Base-by-base conservation (phyloP, 768 basidiomycete genomes). In the Paxillus ammoniavirescens region DNA sequence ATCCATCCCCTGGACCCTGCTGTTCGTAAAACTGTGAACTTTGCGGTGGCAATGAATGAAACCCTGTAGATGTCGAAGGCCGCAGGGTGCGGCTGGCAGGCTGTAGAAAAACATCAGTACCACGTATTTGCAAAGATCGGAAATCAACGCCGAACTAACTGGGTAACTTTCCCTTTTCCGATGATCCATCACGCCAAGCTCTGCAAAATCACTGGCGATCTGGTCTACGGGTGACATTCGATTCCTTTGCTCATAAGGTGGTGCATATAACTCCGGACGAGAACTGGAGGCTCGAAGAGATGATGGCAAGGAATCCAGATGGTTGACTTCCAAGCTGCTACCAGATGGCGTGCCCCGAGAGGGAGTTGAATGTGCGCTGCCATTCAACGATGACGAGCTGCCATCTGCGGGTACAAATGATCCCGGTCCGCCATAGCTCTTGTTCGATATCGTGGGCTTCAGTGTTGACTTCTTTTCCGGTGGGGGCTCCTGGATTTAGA, bases 401-500 rank as follows among this genome's bases (percentile, higher is more conserved):
- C 63, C 74, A 18, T 76, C 79, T 15, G 76, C 69, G 2, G 90
- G 83, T 7, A 82, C 73, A 63, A 93, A 93, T 31, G 80, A 81
- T 46, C 91, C 91, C 8, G 87, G 86, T 0, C 91, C 91, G 23
- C 83, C 87, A 59, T 93, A 93, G 46, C 87, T 82, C 54, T 78
- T 82, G 57, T 76, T 78, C 51, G 66, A 75, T 55, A 77, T 77
- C 7, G 75, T 73, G 18, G 77, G 71, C 61, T 82, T 84, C 33
- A 77, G 69, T 12, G 75, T 66, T 12, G 70, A 56, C 59, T 83
- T 88, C 71, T 88, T 91, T 60, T 82, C 82, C n/a, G 90, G 91
- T 5, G 86, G 77, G 35, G 86, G 84, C 70, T 87, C 91, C 91
- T 92, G 21, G 36, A 41, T n/a, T 51, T 47, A 12, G 26, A 42